Conservation (phyloP, 169 alveolate genomes). For the Hammondia hammondi region DNA sequence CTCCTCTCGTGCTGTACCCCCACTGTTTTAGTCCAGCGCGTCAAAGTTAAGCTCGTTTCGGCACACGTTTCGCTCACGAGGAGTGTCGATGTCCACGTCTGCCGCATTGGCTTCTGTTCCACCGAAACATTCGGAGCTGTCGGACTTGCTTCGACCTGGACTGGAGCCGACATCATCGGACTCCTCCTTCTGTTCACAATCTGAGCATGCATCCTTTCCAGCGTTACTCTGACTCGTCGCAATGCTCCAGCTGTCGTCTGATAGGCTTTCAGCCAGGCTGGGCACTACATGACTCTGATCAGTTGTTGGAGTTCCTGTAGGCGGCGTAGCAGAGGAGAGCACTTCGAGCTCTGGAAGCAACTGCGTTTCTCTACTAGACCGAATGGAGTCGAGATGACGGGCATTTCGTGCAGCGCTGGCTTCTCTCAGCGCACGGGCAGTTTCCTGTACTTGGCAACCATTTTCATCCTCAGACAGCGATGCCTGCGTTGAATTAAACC, state of each 20-base stretch:
- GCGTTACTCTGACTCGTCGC: constrained; percentile 6
- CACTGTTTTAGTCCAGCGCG: not conserved
- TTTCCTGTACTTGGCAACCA: not conserved
- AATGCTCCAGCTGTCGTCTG: not conserved
- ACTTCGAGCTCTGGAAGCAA: not conserved
- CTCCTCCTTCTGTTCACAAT: not conserved
- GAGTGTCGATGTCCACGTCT: not conserved
- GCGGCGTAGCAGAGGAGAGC: not conserved
- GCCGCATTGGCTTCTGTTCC: not conserved
- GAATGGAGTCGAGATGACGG: not conserved
- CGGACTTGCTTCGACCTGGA: not conserved
- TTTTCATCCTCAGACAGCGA: not conserved
- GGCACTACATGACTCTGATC: not conserved
- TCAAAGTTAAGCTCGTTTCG: not conserved
- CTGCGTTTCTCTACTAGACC: not conserved
- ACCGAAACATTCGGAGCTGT: not conserved
- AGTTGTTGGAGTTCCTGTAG: not conserved
- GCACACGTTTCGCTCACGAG: not conserved
- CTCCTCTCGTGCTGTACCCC: too few relatives aligned
- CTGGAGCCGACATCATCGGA: not conserved
- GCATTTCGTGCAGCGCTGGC: not conserved
- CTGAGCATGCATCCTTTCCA: not conserved
- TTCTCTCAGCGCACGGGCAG: not conserved
- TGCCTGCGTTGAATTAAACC: not conserved
- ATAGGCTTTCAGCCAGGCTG: not conserved